Conservation (phyloP, 139 green algal genomes). For the Tetraselmis striata region DNA sequence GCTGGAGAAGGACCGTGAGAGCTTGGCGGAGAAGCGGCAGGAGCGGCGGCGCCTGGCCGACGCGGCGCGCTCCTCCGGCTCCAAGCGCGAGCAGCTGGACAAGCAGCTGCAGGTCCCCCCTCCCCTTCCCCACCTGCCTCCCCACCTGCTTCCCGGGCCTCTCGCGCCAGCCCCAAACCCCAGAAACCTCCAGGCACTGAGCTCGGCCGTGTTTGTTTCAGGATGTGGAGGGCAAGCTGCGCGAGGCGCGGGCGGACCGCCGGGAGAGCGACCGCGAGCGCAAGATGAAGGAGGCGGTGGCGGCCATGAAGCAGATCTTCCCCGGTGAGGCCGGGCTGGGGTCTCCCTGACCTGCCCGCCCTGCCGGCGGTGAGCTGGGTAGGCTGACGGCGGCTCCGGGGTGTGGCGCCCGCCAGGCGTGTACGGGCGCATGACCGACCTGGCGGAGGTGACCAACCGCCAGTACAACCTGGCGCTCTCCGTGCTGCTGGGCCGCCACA, state of each 20-base stretch:
- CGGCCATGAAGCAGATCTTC: conserved; percentile 59
- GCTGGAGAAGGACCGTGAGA: conserved; percentile 20
- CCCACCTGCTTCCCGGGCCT: too few relatives aligned
- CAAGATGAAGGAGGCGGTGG: conserved; percentile 49
- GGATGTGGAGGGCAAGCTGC: conserved; percentile 57
- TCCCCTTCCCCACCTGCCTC: too few relatives aligned
- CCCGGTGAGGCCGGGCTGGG: too few relatives aligned
- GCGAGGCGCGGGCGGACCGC: conserved; percentile 57
- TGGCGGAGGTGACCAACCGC: conserved; percentile 62
- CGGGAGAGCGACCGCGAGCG: conserved; percentile 59
- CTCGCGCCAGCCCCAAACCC: too few relatives aligned
- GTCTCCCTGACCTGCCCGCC: too few relatives aligned
- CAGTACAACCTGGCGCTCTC: conserved; percentile 83
- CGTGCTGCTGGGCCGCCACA: conserved; percentile 72
- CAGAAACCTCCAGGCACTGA: too few relatives aligned
- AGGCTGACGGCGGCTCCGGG: background rate
- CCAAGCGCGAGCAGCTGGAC: background rate
- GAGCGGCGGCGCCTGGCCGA: background rate
- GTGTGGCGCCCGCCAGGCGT: conserved; percentile 42
- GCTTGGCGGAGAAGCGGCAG: conserved; percentile 44
- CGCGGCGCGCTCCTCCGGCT: background rate
- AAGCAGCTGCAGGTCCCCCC: background rate
- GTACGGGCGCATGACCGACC: conserved; percentile 70
- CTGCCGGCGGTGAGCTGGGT: background rate
- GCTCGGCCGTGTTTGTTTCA: too few relatives aligned